phyloP scores from a whole-genome alignment of 2,329 filamentous ascomycete genomes.

The Verticillium isaacii region DNA sequence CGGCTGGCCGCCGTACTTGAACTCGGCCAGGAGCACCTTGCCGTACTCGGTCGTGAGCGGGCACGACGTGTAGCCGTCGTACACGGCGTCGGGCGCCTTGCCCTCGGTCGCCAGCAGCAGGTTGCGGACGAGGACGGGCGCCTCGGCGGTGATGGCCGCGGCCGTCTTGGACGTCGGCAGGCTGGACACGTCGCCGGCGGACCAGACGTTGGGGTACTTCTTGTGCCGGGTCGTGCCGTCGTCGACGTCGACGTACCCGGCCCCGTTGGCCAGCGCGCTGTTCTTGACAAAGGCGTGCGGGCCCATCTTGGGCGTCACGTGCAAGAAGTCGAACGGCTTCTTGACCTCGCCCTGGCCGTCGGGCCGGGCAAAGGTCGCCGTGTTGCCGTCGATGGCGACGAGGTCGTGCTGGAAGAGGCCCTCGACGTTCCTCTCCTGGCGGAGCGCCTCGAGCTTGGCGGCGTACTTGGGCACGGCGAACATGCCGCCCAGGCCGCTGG shows the following conservation, averaged over 20 bases:
- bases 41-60: conserved; percentile 52
- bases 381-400: conserved; percentile 46
- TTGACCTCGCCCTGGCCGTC: conserved; percentile 38
- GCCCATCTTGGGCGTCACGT: conserved; percentile 56
- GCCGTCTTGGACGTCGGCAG: conserved; percentile 54
- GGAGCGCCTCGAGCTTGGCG: conserved; percentile 46
- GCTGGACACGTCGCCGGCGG: conserved; percentile 53
- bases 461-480: conserved; percentile 59
- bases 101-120: conserved; percentile 39
- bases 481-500: conserved; percentile 51
- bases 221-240: conserved; percentile 46
- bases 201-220: conserved; percentile 54
- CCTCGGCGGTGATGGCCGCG: conserved; percentile 46
- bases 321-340: conserved; percentile 48
- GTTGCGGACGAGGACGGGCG: conserved; percentile 46
- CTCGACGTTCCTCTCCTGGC: conserved; percentile 50
- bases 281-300: conserved; percentile 49
- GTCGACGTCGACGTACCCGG: conserved; percentile 55
- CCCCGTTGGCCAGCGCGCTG: conserved; percentile 48
- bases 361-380: conserved; percentile 41
- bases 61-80: conserved; percentile 54
- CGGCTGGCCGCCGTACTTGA: conserved; percentile 58
- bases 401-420: conserved; percentile 56
- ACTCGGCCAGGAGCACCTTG: conserved; percentile 60
- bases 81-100: conserved; percentile 34